Base-by-base conservation (phyloP, 441 rosid species). In the Breynia disticha region DNA sequence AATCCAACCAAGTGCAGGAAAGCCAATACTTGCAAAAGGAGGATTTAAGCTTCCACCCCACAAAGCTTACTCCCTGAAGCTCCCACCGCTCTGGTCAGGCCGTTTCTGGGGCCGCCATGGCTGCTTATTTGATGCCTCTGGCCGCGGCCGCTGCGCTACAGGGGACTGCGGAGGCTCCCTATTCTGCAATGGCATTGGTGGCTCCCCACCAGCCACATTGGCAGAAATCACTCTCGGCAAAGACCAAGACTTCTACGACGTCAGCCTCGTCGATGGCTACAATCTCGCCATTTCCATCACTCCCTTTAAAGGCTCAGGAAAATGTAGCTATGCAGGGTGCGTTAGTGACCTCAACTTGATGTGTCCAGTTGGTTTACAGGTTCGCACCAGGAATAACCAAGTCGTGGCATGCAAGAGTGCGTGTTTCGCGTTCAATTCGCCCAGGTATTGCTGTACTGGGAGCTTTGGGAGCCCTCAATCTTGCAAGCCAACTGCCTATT, bases 91-190 rank as follows among this genome's bases (percentile, higher is more conserved):
- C 11, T 91, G 95, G 98, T 85, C 96, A 0, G 95, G 98, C 49
- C 96, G 98, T 12, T 79, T 91, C 72, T 87, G 96, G 95, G 98
- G 96, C 32, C 86, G 96, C 32, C 96, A 87, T 49, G 93, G 90
- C 50, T 91, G 98, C 71, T 52, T 75, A 51, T 91, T 91, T 44
- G 94, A 85, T 64, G 57, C 59, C 18, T 52, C 80, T 0, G 96
- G 95, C 15, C 81, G 77, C 4, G 96, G 98, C 35, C 75, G 67
- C 13, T 90, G 98, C 37, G 79, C 95, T 21, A 90, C 96, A 0
- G 96, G 98, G 0, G 98, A 90, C 61, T 90, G 96, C 54, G 93
- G 93, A 0, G 96, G 95, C 10, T 68, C 90, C 17, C 78, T 87
- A 16, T 70, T 60, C 66, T 90, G 98, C 72, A 87, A 83, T 54